Conservation (phyloP, 73 alveolate genomes). For the Paramecium biaurelia region DNA sequence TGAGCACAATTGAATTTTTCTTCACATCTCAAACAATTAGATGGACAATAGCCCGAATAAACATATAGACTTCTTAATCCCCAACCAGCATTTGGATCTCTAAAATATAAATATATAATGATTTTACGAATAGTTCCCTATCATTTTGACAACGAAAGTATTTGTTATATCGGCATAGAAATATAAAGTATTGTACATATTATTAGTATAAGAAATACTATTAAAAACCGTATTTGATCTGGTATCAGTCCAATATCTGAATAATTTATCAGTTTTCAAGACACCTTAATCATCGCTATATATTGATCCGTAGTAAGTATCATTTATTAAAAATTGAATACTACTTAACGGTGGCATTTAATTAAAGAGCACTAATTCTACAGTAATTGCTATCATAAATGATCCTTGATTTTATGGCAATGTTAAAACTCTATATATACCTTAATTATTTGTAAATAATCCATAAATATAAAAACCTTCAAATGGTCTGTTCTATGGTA, state of each 20-base stretch:
- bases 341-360: not conserved
- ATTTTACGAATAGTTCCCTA: not conserved
- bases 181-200: not conserved
- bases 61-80: not conserved
- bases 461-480: not conserved
- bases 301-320: not conserved
- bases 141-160: not conserved
- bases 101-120: not conserved
- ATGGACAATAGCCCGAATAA: not conserved
- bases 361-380: not conserved
- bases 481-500: not conserved
- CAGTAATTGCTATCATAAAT: not conserved
- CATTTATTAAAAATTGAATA: not conserved
- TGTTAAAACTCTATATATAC: not conserved
- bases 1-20: not conserved
- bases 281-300: not conserved
- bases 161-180: not conserved
- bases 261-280: not conserved
- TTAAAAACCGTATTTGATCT: not conserved
- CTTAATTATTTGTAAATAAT: not conserved
- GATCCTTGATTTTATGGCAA: not conserved
- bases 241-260: not conserved
- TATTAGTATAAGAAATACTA: not conserved
- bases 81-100: not conserved
- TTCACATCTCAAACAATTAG: not conserved